Evolutionary conservation across 75 land plant genomes (phyloP).

Genomic region (Cupressus sempervirens): DNA sequence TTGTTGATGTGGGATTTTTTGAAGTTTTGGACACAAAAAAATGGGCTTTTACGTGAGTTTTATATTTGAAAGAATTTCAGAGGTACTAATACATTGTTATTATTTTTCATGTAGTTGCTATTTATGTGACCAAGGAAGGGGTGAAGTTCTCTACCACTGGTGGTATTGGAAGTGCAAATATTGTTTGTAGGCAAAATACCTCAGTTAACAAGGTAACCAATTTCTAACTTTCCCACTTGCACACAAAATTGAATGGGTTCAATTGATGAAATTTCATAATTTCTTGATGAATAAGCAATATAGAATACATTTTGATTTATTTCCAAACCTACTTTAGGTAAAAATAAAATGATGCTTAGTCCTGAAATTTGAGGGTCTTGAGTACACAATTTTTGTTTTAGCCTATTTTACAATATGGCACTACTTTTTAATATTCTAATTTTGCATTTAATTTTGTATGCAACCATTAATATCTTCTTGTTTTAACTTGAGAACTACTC

Average conservation of each 20-base stretch:
- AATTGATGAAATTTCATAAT: background rate
- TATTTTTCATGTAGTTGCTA: slow-evolving; percentile 22
- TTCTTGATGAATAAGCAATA: background rate
- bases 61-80: background rate
- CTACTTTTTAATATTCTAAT: too few relatives aligned
- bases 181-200: too few relatives aligned
- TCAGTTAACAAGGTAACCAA: slow-evolving; percentile 36
- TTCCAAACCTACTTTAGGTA: background rate
- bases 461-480: background rate
- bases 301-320: too few relatives aligned
- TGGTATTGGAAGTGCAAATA: slow-evolving; percentile 47
- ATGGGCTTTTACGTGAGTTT: background rate
- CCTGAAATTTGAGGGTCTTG: slow-evolving; percentile 9
- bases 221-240: too few relatives aligned
- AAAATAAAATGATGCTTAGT: background rate
- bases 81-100: slow-evolving; percentile 1
- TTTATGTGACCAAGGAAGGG: slow-evolving; percentile 50
- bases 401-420: background rate
- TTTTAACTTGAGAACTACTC: background rate
- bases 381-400: too few relatives aligned
- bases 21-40: background rate
- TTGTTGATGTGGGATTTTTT: background rate
- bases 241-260: background rate
- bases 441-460: background rate
- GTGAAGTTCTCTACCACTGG: slow-evolving; percentile 46